A percentile compares a stretch with the other conserved stretches of the same genome.
Evolutionary conservation across 1,284 basidiomycete genomes (phyloP).

Genomic region (Macrocybe sp.): DNA sequence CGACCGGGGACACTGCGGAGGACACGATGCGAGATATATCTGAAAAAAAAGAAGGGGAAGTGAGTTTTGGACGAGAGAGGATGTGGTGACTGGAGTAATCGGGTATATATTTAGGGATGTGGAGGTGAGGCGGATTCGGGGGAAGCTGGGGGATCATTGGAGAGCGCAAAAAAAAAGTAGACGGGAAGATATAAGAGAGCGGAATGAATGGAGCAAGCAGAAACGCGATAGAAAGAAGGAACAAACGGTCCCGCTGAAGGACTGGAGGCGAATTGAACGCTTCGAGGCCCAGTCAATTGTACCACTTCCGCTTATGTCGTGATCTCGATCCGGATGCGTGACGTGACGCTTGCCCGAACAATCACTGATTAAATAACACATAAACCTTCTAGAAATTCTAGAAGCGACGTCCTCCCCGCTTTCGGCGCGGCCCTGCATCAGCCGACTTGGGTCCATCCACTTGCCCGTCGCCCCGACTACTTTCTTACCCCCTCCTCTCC

Average conservation of each 20-base stretch:
- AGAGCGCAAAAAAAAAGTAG: constrained; percentile 2
- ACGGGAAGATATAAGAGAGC: constrained; percentile 9
- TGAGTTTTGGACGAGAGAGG: constrained; percentile 21
- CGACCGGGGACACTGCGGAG: constrained; percentile 21
- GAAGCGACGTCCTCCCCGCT: constrained; percentile 13
- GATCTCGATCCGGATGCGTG: constrained; percentile 23
- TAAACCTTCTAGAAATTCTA: constrained; percentile 21
- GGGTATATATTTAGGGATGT: constrained; percentile 23
- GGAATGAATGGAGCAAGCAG: constrained; percentile 9
- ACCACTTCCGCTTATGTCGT: constrained; percentile 17
- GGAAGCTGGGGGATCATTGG: constrained; percentile 30
- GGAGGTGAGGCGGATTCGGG: constrained; percentile 21
- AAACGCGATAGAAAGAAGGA: constrained; percentile 8
- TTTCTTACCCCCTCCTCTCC: constrained; percentile 1
- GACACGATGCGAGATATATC: constrained; percentile 18
- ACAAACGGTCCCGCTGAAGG: constrained; percentile 17
- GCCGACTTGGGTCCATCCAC: constrained; percentile 13
- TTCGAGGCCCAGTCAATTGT: constrained; percentile 12
- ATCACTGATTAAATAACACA: constrained; percentile 21
- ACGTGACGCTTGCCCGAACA: constrained; percentile 27
- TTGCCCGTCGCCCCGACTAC: not conserved
- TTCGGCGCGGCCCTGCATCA: constrained; percentile 10
- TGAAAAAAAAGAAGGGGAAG: constrained; percentile 20
- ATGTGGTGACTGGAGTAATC: constrained; percentile 14
- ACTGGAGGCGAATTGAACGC: constrained; percentile 9